A percentile compares a stretch with the other conserved stretches of the same genome.
These are phyloP conservation scores for Diospyros lotus DNA, from an alignment of 148 eudicot genomes.

Conservation along the genomic window DNA sequence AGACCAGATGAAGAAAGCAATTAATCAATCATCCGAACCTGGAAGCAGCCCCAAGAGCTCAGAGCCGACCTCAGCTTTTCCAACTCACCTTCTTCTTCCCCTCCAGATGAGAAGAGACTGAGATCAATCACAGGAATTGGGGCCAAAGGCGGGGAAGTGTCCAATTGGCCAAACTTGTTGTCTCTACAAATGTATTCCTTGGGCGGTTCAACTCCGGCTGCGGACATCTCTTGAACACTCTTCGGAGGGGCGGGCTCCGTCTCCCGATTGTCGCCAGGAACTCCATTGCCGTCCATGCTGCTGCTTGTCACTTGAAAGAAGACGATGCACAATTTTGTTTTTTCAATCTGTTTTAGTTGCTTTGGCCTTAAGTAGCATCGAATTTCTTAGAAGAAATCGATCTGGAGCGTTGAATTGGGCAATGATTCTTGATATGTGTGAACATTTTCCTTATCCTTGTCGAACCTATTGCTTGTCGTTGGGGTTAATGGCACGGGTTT, in stretches of 20 bases:
- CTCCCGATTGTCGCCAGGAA: not conserved
- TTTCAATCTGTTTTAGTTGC: too few relatives aligned
- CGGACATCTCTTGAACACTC: constrained; percentile 16
- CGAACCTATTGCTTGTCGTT: too few relatives aligned
- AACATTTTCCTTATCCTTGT: too few relatives aligned
- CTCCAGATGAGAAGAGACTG: not conserved
- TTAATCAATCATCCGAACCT: constrained; percentile 21
- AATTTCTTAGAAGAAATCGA: too few relatives aligned
- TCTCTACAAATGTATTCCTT: constrained; percentile 10
- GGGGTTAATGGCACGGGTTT: too few relatives aligned
- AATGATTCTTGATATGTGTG: too few relatives aligned
- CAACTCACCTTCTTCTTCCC: constrained; percentile 14
- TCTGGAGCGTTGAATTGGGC: too few relatives aligned
- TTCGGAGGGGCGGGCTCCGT: constrained; percentile 9
- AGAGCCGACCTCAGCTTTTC: constrained; percentile 42
- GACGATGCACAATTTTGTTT: not conserved
- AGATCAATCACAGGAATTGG: constrained; percentile 28
- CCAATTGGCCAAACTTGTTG: constrained; percentile 11
- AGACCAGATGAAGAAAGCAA: too few relatives aligned
- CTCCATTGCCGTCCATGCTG: not conserved
- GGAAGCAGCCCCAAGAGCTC: constrained; percentile 46
- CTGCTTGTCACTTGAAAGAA: not conserved
- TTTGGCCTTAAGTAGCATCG: too few relatives aligned
- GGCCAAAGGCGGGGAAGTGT: constrained; percentile 12
- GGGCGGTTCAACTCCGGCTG: constrained; percentile 16